phyloP scores from a whole-genome alignment of 352 stramenopile species.

The Phytophthora tentaculata region DNA sequence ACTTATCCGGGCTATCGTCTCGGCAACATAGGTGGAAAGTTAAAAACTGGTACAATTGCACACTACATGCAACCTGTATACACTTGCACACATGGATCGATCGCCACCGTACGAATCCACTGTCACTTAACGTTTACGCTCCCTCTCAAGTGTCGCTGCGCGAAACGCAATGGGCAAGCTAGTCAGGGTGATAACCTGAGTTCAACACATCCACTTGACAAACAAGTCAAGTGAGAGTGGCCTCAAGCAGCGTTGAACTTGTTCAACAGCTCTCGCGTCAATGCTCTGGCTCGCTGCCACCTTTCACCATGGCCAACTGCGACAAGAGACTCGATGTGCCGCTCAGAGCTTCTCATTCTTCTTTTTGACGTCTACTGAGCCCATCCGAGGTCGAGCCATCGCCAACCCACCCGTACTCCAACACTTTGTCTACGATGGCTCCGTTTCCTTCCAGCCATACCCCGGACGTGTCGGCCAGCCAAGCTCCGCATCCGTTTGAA shows the following conservation, averaged over 20 bases:
- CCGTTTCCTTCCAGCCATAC: conserved; percentile 29
- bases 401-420: background rate
- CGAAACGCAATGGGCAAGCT: conserved; percentile 22
- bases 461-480: conserved; percentile 15
- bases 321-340: too few relatives aligned
- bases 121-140: too few relatives aligned
- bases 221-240: background rate
- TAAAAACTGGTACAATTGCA: too few relatives aligned
- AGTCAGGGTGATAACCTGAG: background rate
- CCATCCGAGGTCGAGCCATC: conserved; percentile 10
- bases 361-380: conserved; percentile 23
- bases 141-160: conserved; percentile 10
- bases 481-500: conserved; percentile 20
- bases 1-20: too few relatives aligned
- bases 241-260: conserved; percentile 24
- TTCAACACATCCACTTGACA: conserved; percentile 4
- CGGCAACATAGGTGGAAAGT: background rate
- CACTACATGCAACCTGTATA: too few relatives aligned
- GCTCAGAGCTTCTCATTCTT: conserved; percentile 20
- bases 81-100: background rate
- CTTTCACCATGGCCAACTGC: background rate
- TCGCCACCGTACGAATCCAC: too few relatives aligned
- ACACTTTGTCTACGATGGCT: conserved; percentile 21
- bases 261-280: conserved; percentile 22
- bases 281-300: conserved; percentile 4